phyloP scores from a whole-genome alignment of 2,329 filamentous ascomycete species.

The Colletotrichum sp. region DNA sequence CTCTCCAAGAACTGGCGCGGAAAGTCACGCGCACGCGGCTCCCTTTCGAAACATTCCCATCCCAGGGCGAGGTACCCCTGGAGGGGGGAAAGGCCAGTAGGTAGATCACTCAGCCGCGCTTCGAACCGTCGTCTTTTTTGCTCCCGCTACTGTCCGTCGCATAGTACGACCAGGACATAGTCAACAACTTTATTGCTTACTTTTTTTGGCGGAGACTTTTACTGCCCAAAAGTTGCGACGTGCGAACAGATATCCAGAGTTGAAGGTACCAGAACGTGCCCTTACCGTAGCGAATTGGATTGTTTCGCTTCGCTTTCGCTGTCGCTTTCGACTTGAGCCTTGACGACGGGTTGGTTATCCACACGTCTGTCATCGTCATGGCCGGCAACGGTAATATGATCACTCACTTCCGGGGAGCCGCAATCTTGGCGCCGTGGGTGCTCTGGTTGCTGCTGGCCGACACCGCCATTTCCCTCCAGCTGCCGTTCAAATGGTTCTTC shows the following conservation, averaged over 20 bases:
- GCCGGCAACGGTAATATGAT: conserved; percentile 26
- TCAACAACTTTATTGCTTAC: conserved; percentile 3
- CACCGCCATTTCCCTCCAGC: conserved; percentile 51
- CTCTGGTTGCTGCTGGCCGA: conserved; percentile 56
- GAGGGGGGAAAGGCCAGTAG: background rate
- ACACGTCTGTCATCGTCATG: background rate
- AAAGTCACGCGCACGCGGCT: conserved; percentile 8
- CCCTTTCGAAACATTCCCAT: conserved; percentile 18
- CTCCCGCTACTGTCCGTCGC: background rate
- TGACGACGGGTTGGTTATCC: background rate
- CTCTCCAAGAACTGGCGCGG: background rate
- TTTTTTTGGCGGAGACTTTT: background rate
- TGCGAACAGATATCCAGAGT: background rate
- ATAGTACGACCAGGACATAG: background rate
- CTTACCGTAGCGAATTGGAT: background rate
- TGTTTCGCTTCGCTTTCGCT: background rate
- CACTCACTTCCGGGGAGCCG: conserved; percentile 45
- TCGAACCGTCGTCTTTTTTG: background rate
- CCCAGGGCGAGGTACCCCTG: background rate
- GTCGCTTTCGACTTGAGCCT: conserved; percentile 6
- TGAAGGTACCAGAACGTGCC: background rate
- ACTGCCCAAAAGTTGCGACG: background rate
- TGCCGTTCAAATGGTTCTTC: conserved; percentile 50
- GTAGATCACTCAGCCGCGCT: background rate
- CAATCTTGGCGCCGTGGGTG: conserved; percentile 57